phyloP scores from a whole-genome alignment of 169 alveolate genomes.

The Plasmodium vivax region DNA sequence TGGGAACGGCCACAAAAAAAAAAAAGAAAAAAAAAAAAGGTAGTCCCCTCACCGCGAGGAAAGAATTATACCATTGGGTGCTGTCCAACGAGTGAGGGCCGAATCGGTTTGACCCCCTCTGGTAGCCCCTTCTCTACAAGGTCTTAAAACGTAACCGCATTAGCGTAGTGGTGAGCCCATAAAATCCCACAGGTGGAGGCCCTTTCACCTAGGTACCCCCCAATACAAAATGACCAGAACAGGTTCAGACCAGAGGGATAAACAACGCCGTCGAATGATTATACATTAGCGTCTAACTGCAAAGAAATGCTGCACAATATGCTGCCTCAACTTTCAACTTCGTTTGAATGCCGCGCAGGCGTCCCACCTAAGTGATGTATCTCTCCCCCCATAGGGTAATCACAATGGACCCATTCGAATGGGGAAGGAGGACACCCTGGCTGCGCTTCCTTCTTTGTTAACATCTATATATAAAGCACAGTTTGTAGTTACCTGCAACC shows the following conservation, averaged over 20 bases:
- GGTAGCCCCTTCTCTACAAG: neutral
- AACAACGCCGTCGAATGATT: neutral
- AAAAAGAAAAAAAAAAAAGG: neutral
- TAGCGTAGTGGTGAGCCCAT: neutral
- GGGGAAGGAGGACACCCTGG: neutral
- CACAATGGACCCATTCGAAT: neutral
- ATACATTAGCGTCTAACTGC: neutral
- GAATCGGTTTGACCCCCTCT: neutral
- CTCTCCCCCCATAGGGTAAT: neutral
- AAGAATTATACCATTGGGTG: neutral
- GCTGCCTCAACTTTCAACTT: neutral
- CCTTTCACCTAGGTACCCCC: neutral
- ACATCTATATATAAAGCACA: neutral
- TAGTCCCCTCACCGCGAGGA: neutral
- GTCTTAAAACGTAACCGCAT: neutral
- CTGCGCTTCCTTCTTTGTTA: neutral
- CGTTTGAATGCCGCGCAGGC: neutral
- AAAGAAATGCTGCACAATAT: neutral
- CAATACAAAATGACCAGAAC: neutral
- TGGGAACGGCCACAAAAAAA: neutral
- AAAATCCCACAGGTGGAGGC: neutral
- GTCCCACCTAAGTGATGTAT: neutral
- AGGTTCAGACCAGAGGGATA: neutral
- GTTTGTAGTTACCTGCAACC: neutral
- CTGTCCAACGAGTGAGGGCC: neutral